A percentile compares a stretch with the other conserved stretches of the same genome.
phyloP scores from a whole-genome alignment of 768 basidiomycete genomes.

The Lentinus tigrinus region DNA sequence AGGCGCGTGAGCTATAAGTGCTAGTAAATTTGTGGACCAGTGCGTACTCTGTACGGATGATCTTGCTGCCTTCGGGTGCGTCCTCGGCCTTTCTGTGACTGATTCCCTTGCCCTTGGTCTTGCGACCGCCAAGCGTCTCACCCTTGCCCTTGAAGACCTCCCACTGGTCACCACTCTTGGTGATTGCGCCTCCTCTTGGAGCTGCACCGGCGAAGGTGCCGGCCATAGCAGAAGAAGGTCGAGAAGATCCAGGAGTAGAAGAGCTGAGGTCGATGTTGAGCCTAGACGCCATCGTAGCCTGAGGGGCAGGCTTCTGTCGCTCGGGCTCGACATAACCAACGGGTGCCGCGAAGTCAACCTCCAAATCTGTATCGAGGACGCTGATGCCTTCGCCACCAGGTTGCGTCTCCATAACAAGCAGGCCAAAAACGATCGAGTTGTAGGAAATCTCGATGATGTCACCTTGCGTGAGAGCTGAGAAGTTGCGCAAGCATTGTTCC shows the following conservation, averaged over 20 bases:
- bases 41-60: slow-evolving; percentile 86
- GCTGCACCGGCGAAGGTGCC: slow-evolving; percentile 61
- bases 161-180: slow-evolving; percentile 81
- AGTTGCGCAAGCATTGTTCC: slow-evolving; percentile 93
- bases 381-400: slow-evolving; percentile 88
- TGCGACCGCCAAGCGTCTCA: slow-evolving; percentile 85
- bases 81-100: slow-evolving; percentile 80
- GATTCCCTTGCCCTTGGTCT: slow-evolving; percentile 94
- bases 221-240: slow-evolving; percentile 73
- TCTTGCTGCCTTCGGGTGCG: slow-evolving; percentile 79
- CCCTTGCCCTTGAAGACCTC: slow-evolving; percentile 97
- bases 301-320: slow-evolving; percentile 75
- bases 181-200: slow-evolving; percentile 50
- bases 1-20: slow-evolving; percentile 14
- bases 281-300: slow-evolving; percentile 93
- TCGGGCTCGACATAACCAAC: slow-evolving; percentile 95
- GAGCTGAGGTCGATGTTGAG: slow-evolving; percentile 91
- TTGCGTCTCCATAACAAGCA: slow-evolving; percentile 91
- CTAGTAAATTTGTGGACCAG: neutral
- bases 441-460: slow-evolving; percentile 99
- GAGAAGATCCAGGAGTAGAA: slow-evolving; percentile 81
- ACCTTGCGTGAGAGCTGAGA: slow-evolving; percentile 87
- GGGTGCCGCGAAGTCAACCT: slow-evolving; percentile 95
- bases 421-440: slow-evolving; percentile 91
- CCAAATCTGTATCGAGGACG: slow-evolving; percentile 93